Conservation (phyloP, 345 rosid species). For the Kernera saxatilis region DNA sequence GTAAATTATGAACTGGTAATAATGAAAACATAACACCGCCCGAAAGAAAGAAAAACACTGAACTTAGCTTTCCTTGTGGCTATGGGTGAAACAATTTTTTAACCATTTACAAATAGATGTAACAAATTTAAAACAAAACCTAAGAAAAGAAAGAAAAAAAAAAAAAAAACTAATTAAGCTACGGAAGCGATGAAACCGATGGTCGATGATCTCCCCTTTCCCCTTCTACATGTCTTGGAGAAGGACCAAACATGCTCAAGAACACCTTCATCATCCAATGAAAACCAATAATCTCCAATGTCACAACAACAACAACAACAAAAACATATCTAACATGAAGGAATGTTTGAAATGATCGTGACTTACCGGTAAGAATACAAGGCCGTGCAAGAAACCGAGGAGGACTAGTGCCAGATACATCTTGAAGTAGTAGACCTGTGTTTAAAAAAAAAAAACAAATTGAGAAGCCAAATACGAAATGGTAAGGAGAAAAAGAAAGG, state of each 20-base stretch:
- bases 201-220: slow-evolving; percentile 71
- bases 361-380: slow-evolving; percentile 90
- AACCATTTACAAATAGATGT: slow-evolving; percentile 15
- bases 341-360: not conserved
- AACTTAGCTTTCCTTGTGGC: not conserved
- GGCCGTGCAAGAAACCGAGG: slow-evolving; percentile 93
- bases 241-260: slow-evolving; percentile 89
- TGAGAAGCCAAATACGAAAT: not conserved
- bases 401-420: slow-evolving; percentile 95
- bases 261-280: slow-evolving; percentile 51
- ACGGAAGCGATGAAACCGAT: slow-evolving; percentile 49
- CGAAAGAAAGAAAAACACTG: no score
- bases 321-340: not conserved
- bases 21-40: no score
- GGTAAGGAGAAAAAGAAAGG: not conserved
- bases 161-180: not conserved
- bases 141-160: not conserved
- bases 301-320: not conserved
- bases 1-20: no score
- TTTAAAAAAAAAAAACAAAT: not conserved
- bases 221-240: slow-evolving; percentile 55
- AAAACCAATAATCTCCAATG: not conserved
- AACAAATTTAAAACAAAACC: not conserved
- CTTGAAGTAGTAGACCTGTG: slow-evolving; percentile 92
- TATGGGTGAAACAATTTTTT: not conserved